Evolutionary conservation across 352 stramenopile species (phyloP), one percentile per base, ranked within the genome.

Genomic region (Phytophthora cryptogea): DNA sequence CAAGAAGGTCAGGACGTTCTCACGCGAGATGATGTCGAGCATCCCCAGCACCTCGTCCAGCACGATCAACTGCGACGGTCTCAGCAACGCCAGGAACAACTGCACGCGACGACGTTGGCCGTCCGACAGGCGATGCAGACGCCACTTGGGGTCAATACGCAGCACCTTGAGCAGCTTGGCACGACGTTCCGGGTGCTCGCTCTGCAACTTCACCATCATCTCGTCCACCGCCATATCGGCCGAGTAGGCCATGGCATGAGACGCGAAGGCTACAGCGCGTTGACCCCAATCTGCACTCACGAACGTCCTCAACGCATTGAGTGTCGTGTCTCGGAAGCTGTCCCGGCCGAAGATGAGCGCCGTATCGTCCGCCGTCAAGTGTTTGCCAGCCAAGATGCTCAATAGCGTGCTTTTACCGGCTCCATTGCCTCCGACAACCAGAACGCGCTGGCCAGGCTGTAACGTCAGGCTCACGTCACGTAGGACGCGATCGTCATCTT

Each of bases 11-110:
- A 99, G 70, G 32, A 99, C 80, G 70, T 99, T 97, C 47, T 97
- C 87, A 28, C 95, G 83, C 14, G 95, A 96, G 54, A 98, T 94
- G 47, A 99, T 94, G 77, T 99, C 97, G 31, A 99, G 79, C 72
- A 95, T 97, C 1, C 95, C 97, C 7, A 98, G 97, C 46, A 99
- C 89, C 84, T 99, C 97, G 63, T 99, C 97, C n/a, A 99, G 76
- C 4, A 99, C 70, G 32, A 99, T 92, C 50, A 99, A 86, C 62
- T 98, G 83, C 51, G 98, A 99, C 13, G 97, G 97, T 40, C 95
- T 84, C 45, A 99, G 78, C 4, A 99, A 77, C 32, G 94, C 94
- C 23, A 99, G 64, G 59, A 99, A 97, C 36, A 99, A 78, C 76
- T 99, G 97, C 8, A 99, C 97, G 36, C 97, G 85, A 47, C 89